Percentiles rank a stretch among this genome's conserved stretches.
Conservation (phyloP, 2,329 filamentous ascomycete genomes). For the Claviceps citrina region DNA sequence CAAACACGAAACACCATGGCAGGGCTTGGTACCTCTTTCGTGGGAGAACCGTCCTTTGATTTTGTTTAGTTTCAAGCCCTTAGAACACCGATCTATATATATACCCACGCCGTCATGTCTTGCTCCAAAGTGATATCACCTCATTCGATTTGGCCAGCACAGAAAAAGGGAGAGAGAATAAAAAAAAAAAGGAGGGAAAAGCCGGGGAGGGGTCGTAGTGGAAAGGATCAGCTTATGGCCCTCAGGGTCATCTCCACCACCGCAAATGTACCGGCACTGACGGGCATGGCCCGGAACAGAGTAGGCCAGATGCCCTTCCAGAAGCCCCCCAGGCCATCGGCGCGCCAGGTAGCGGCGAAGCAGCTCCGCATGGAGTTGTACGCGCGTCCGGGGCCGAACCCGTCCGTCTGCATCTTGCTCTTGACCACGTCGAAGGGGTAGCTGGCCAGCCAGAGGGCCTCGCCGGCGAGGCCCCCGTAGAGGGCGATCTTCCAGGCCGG, state of each 20-base stretch:
- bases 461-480: constrained; percentile 86
- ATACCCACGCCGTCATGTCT: too few species aligned
- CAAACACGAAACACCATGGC: too few species aligned
- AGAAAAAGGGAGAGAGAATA: neutral
- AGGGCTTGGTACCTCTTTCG: too few species aligned
- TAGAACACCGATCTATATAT: too few species aligned
- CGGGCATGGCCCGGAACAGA: constrained; percentile 85
- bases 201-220: too few species aligned
- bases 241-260: constrained; percentile 57
- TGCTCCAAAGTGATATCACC: too few species aligned
- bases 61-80: too few species aligned
- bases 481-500: constrained; percentile 73
- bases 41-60: too few species aligned
- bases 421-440: constrained; percentile 97
- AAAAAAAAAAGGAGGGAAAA: neutral
- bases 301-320: constrained; percentile 92
- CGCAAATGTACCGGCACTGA: constrained; percentile 93
- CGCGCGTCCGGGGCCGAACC: constrained; percentile 55
- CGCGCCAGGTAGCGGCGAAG: constrained; percentile 66
- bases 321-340: constrained; percentile 69
- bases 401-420: constrained; percentile 99
- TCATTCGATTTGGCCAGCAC: too few species aligned
- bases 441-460: constrained; percentile 81
- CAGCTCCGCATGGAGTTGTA: constrained; percentile 79
- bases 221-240: constrained; percentile 42